Evolutionary conservation across 176 grass and related monocot species (phyloP).

Genomic region (Saccharum spontaneum): DNA sequence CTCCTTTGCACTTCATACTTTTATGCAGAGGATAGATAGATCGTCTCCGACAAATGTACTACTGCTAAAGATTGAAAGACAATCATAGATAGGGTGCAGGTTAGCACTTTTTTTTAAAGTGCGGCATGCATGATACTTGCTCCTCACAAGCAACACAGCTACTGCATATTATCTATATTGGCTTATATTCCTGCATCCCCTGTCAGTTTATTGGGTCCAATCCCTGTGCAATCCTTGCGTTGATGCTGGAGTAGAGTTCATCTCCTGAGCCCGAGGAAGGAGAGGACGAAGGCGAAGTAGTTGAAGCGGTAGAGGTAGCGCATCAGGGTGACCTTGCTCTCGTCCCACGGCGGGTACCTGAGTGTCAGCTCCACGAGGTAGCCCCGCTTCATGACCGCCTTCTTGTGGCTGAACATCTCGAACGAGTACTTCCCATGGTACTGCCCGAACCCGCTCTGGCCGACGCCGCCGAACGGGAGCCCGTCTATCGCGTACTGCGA

Average conservation of each 20-base stretch:
- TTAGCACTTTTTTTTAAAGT: neutral
- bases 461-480: conserved; percentile 86
- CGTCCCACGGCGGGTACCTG: conserved; percentile 83
- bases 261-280: conserved; percentile 61
- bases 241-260: neutral
- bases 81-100: neutral
- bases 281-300: conserved; percentile 59
- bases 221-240: neutral
- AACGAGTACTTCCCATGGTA: conserved; percentile 97
- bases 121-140: neutral
- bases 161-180: neutral
- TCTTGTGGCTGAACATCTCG: conserved; percentile 89
- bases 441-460: conserved; percentile 78
- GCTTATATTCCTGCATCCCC: neutral
- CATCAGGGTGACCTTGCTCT: conserved; percentile 65
- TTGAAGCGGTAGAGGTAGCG: conserved; percentile 58
- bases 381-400: conserved; percentile 63
- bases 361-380: conserved; percentile 64
- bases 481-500: conserved; percentile 62
- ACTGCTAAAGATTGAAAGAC: neutral
- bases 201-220: neutral
- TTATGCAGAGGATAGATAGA: neutral
- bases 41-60: neutral
- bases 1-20: neutral
- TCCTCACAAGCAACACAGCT: neutral